phyloP scores from a whole-genome alignment of 2,329 filamentous ascomycete species.

The Blastomyces gilchristii region DNA sequence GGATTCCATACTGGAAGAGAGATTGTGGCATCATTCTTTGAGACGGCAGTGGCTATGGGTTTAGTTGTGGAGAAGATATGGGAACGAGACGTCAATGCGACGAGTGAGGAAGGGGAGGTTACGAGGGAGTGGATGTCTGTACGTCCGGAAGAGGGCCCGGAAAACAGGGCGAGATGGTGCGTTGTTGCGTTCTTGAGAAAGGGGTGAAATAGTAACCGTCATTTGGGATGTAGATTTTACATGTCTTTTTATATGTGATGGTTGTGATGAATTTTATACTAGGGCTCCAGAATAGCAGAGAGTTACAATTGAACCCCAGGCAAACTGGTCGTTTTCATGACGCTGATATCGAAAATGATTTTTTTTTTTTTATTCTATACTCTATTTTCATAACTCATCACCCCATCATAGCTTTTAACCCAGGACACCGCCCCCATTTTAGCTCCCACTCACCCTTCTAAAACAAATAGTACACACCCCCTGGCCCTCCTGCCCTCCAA shows the following conservation, averaged over 20 bases:
- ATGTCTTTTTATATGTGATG: neutral
- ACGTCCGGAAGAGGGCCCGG: conserved; percentile 38
- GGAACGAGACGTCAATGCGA: conserved; percentile 44
- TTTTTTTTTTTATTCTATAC: neutral
- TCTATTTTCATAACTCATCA: neutral
- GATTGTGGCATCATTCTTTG: conserved; percentile 48
- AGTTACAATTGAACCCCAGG: too few relatives aligned
- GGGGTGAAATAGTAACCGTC: neutral
- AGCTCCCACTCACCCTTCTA: conserved; percentile 34
- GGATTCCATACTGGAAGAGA: conserved; percentile 51
- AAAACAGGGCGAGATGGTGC: conserved; percentile 48
- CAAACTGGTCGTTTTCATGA: neutral
- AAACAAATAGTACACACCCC: conserved; percentile 85
- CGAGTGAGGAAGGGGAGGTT: conserved; percentile 33
- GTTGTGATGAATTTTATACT: too few relatives aligned
- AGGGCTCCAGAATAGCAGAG: too few relatives aligned
- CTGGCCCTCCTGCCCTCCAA: conserved; percentile 79
- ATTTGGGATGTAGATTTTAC: neutral
- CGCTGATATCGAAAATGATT: neutral
- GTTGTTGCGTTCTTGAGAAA: conserved; percentile 40
- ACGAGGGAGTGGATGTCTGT: conserved; percentile 33
- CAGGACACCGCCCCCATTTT: neutral
- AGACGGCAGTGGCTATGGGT: conserved; percentile 33
- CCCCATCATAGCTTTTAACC: neutral
- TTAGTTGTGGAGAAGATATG: conserved; percentile 44